Percentiles rank a stretch among this genome's conserved stretches.
phyloP scores from a whole-genome alignment of 805 yeast genomes.

The Kodamaea laetipori region DNA sequence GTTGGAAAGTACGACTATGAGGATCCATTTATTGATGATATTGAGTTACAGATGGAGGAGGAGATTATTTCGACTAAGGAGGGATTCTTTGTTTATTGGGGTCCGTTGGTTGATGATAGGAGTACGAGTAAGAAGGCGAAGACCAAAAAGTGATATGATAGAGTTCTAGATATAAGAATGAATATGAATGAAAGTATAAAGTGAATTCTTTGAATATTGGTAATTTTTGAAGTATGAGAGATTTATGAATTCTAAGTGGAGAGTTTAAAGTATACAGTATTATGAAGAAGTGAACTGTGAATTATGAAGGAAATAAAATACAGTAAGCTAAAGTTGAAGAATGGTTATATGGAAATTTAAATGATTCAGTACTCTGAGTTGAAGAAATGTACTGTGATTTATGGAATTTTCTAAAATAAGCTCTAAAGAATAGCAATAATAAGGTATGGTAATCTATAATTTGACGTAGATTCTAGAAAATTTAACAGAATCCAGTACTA shows the following conservation, averaged over 20 bases:
- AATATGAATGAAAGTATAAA: neutral
- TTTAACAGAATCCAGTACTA: too few species aligned
- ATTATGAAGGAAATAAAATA: too few species aligned
- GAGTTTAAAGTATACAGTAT: slow-evolving; percentile 1
- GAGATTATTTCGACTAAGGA: slow-evolving; percentile 90
- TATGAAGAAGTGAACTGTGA: too few species aligned
- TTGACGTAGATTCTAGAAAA: too few species aligned
- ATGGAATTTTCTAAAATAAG: too few species aligned
- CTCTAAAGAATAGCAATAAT: too few species aligned
- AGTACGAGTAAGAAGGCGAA: slow-evolving; percentile 13
- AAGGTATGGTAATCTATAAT: too few species aligned
- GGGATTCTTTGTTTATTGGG: slow-evolving; percentile 94
- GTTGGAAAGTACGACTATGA: slow-evolving; percentile 89
- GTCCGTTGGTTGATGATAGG: slow-evolving; percentile 72
- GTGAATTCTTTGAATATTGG: neutral
- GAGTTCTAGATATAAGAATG: neutral
- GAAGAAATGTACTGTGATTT: too few species aligned
- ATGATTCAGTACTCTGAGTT: too few species aligned
- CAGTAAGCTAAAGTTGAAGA: too few species aligned
- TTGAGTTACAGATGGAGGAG: slow-evolving; percentile 90
- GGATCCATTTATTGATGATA: slow-evolving; percentile 96
- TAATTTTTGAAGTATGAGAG: neutral
- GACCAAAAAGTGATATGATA: slow-evolving; percentile 5
- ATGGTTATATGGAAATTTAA: too few species aligned
- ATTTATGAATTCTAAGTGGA: neutral